These are phyloP conservation scores for Fusarium piperis DNA, from an alignment of 2,329 filamentous ascomycete genomes.

Conservation along the genomic window DNA sequence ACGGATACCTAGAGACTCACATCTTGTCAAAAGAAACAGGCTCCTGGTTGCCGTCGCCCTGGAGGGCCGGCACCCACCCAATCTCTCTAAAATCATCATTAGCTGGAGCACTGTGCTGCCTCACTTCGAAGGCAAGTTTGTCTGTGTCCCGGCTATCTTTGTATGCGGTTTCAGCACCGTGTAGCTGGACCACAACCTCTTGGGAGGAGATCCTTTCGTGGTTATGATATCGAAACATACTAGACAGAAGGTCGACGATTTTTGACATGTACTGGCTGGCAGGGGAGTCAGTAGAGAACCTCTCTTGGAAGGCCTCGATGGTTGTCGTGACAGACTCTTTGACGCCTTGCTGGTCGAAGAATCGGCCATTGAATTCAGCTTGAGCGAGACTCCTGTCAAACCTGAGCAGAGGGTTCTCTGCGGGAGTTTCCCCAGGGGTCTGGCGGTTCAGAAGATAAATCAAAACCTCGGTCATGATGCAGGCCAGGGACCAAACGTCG, in stretches of 20 bases:
- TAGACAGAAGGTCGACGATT: neutral
- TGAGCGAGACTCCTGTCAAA: neutral
- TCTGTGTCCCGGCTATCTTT: neutral
- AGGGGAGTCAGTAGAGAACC: neutral
- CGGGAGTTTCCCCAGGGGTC: neutral
- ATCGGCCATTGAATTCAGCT: neutral
- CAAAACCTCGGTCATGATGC: neutral
- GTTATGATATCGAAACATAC: neutral
- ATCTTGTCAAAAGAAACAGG: neutral
- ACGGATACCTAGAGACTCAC: neutral
- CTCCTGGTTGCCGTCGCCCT: neutral
- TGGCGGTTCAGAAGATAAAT: neutral
- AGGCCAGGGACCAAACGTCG: neutral
- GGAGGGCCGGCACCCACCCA: neutral
- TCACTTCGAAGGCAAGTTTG: neutral
- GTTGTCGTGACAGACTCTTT: neutral
- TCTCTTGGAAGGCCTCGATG: neutral
- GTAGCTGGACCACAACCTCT: neutral
- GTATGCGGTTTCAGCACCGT: neutral
- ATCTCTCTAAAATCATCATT: neutral
- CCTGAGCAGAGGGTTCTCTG: neutral
- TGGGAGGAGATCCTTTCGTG: neutral
- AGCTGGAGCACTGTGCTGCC: neutral
- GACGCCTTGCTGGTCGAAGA: neutral
- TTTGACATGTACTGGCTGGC: neutral